Conservation (phyloP, 2,329 filamentous ascomycete genomes). For the Zasmidium angulare region DNA sequence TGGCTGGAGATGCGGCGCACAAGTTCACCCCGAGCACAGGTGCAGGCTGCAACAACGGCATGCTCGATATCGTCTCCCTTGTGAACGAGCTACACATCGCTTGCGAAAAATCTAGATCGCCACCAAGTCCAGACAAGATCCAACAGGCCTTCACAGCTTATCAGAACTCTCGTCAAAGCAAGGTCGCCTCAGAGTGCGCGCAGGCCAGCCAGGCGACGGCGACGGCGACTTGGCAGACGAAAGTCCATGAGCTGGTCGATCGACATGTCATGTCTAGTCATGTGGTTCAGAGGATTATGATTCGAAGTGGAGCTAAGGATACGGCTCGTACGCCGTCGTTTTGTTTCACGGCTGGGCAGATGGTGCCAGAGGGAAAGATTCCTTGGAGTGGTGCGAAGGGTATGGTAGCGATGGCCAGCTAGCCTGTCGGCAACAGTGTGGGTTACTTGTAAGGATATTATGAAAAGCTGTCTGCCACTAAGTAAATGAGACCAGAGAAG, state of each 20-base stretch:
- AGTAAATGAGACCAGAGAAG: too few species aligned
- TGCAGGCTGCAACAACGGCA: slow-evolving; percentile 38
- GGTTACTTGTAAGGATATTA: too few species aligned
- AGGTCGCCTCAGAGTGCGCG: background rate
- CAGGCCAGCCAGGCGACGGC: background rate
- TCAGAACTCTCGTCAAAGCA: background rate
- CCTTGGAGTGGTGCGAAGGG: background rate
- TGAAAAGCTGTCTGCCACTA: too few species aligned
- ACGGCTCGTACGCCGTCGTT: background rate
- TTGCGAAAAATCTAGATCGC: too few species aligned
- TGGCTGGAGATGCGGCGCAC: slow-evolving; percentile 41
- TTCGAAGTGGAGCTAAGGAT: background rate
- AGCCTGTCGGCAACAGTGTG: too few species aligned
- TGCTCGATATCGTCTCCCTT: slow-evolving; percentile 16
- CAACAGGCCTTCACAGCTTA: background rate
- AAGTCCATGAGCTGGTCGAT: background rate
- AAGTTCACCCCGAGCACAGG: slow-evolving; percentile 42
- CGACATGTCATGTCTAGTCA: background rate
- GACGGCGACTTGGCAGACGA: background rate
- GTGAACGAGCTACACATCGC: background rate
- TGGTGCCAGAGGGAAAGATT: background rate
- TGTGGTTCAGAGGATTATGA: background rate
- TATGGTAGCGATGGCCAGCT: too few species aligned
- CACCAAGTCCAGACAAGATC: background rate
- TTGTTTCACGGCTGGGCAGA: background rate